Evolutionary conservation across 371 early-diverging fungal species (phyloP), one percentile per base, ranked within the genome.

Genomic region (Apophysomyces elegans): DNA sequence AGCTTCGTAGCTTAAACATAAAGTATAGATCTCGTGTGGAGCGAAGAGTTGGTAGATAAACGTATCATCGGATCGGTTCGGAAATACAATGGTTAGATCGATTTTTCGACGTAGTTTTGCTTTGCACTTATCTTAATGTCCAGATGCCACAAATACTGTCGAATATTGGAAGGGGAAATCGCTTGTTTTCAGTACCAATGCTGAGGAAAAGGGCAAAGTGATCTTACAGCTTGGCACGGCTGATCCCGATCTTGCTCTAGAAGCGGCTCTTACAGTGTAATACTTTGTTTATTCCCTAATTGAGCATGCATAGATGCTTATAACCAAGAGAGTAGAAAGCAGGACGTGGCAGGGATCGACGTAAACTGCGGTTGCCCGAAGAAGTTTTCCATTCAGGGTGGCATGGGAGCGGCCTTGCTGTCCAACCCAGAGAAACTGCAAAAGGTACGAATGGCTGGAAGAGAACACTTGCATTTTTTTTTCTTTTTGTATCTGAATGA

Each of bases 291-390:
- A 26, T 26, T 26, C 3, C 32, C 32, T 26, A 26, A 26, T 2
- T 26, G 32, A 3, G 32, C 32, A 26, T 26, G 32, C 32, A 26
- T 26, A 26, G 32, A 59, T 54, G 57, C 37, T 47, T 41, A 26
- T 37, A 61, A 18, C 39, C 37, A 61, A n/a, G 38, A 26, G 32
- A 12, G 38, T 69, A 92, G 92, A 8, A 90, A 88, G 37, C 76
- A 90, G 56, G 98, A 97, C 78, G 95, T 94, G 1, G 80, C 92
- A 18, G 96, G 90, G 0, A 87, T 97, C 46, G 97, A 97, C 78
- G 69, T 99, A 58, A 99, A 99, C 79, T 99, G 99, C 75, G 99
- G 99, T 5, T 99, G 99, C 66, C 99, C 98, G 0, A 97, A 97
- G 68, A 84, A 86, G 65, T 99, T 99, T 68, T 96, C 96, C 2